phyloP scores from a whole-genome alignment of 768 basidiomycete genomes.

The Psilocybe cyanescens region DNA sequence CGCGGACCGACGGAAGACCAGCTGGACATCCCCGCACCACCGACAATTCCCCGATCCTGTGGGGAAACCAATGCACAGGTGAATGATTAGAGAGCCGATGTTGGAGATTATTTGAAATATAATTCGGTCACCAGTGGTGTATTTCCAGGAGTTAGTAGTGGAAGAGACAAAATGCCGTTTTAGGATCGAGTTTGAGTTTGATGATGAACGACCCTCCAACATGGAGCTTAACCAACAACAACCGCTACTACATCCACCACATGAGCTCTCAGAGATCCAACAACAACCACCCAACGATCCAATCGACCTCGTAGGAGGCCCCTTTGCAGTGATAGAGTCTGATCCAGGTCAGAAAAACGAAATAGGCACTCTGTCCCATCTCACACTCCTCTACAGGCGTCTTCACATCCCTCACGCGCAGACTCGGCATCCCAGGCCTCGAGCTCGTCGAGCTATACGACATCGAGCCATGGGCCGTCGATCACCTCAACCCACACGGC shows the following conservation, averaged over 20 bases:
- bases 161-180: neutral
- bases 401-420: slow-evolving; percentile 59
- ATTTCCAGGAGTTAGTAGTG: neutral
- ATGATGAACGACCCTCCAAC: neutral
- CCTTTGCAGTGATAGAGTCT: slow-evolving; percentile 66
- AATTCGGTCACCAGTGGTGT: no score
- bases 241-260: neutral
- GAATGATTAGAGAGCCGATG: no score
- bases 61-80: no score
- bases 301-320: slow-evolving; percentile 59
- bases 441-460: slow-evolving; percentile 65
- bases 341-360: slow-evolving; percentile 42
- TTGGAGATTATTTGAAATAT: no score
- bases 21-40: neutral
- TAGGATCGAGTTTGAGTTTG: neutral
- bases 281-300: neutral
- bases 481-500: slow-evolving; percentile 59
- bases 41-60: slow-evolving; percentile 12
- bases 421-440: slow-evolving; percentile 53
- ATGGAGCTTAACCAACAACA: slow-evolving; percentile 17
- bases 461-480: slow-evolving; percentile 67
- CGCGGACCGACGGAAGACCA: slow-evolving; percentile 6
- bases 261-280: neutral
- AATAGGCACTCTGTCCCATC: neutral
- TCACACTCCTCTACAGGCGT: slow-evolving; percentile 41